Conservation (phyloP, 2,329 filamentous ascomycete genomes). For the Didymella pomorum region DNA sequence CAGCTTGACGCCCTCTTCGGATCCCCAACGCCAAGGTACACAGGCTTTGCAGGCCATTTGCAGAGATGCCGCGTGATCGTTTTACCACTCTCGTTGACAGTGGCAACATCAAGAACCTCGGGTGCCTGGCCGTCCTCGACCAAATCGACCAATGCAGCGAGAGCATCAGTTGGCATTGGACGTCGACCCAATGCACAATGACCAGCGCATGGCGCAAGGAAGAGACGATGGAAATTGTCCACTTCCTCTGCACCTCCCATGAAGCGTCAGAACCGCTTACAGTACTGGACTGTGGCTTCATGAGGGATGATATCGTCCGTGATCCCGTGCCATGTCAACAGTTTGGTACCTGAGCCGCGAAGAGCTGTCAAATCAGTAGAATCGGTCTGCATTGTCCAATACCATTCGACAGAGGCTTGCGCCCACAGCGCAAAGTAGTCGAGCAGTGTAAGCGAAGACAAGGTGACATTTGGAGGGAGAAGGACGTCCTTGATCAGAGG, state of each 20-base stretch:
- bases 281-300: too few relatives aligned
- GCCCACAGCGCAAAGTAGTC: conserved; percentile 22
- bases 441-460: conserved; percentile 17
- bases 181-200: conserved; percentile 38
- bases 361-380: conserved; percentile 28
- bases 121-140: conserved; percentile 40
- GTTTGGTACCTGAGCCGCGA: too few relatives aligned
- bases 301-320: too few relatives aligned
- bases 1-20: not conserved
- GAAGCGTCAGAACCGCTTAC: conserved; percentile 21
- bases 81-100: not conserved
- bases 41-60: conserved; percentile 11
- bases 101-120: conserved; percentile 27
- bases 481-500: conserved; percentile 15
- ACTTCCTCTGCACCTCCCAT: conserved; percentile 24
- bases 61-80: conserved; percentile 12
- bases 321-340: too few relatives aligned
- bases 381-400: conserved; percentile 20
- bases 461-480: conserved; percentile 14
- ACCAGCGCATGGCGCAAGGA: conserved; percentile 42
- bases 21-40: not conserved
- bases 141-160: conserved; percentile 37
- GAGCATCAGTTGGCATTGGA: conserved; percentile 29
- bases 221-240: conserved; percentile 37
- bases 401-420: conserved; percentile 16